Conservation (phyloP, 768 basidiomycete genomes). For the Wakefieldia striispora region DNA sequence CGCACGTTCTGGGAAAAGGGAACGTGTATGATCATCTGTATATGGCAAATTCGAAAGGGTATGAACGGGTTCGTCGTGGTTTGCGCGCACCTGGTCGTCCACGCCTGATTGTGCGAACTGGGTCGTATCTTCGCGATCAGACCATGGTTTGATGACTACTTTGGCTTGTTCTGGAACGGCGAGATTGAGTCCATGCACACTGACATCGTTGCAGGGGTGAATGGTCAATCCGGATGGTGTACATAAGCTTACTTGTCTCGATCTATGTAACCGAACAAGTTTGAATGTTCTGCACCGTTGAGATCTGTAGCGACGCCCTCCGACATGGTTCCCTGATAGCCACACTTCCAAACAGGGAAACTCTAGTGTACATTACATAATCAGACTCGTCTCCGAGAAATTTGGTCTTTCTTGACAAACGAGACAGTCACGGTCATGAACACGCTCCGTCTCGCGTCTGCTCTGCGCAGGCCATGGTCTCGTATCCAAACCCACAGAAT, state of each 20-base stretch:
- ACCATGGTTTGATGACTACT: conserved; percentile 78
- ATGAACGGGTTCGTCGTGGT: conserved; percentile 1
- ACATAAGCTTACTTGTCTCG: conserved; percentile 53
- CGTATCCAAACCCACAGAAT: background rate
- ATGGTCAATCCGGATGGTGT: background rate
- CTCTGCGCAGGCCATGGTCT: conserved; percentile 12
- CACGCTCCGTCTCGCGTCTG: conserved; percentile 17
- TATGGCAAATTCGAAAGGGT: conserved; percentile 15
- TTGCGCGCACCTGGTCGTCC: conserved; percentile 70
- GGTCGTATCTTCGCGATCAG: conserved; percentile 64
- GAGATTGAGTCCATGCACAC: conserved; percentile 79
- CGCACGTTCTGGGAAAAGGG: conserved; percentile 80
- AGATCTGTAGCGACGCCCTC: conserved; percentile 38
- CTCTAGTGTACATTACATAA: too few species aligned
- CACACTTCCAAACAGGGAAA: too few species aligned
- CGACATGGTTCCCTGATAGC: background rate
- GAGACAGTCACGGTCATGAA: conserved; percentile 21
- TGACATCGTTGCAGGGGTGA: conserved; percentile 25
- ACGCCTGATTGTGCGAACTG: conserved; percentile 75
- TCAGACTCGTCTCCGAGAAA: conserved; percentile 3
- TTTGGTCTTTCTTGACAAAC: background rate
- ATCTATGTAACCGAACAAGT: conserved; percentile 60
- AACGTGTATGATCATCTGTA: conserved; percentile 75
- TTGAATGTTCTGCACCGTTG: conserved; percentile 48
- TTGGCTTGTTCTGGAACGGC: conserved; percentile 79